Percentiles rank a stretch among this genome's conserved stretches.
phyloP scores from a whole-genome alignment of 441 rosid species.

The Eruca vesicaria region DNA sequence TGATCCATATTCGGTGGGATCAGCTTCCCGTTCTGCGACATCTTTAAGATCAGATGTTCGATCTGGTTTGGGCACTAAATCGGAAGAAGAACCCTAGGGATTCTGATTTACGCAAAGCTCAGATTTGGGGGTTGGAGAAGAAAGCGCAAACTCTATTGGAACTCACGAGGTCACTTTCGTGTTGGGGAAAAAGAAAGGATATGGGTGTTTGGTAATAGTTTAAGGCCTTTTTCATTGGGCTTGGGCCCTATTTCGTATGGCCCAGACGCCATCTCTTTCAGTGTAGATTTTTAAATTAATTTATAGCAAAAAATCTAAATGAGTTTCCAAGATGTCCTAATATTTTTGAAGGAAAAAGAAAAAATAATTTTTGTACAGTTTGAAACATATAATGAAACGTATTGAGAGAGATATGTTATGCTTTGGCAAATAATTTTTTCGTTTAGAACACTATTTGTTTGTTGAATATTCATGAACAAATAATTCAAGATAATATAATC shows the following conservation, averaged over 20 bases:
- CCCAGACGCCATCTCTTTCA: background rate
- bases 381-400: background rate
- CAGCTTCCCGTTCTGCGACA: slow-evolving; percentile 85
- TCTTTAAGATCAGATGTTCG: slow-evolving; percentile 16
- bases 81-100: slow-evolving; percentile 32
- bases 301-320: no score
- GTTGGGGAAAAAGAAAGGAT: background rate
- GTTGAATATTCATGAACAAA: background rate
- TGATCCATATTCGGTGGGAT: slow-evolving; percentile 96
- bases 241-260: background rate
- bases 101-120: slow-evolving; percentile 12
- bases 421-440: background rate
- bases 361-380: no score
- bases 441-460: background rate
- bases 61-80: slow-evolving; percentile 8
- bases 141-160: slow-evolving; percentile 3
- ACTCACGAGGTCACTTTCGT: background rate
- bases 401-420: background rate
- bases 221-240: background rate
- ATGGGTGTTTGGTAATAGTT: background rate
- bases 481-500: background rate
- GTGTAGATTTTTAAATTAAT: background rate
- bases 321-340: no score
- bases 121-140: slow-evolving; percentile 24
- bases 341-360: no score